Conservation (phyloP, 2,329 filamentous ascomycete species). For the Gyromitra esculenta region DNA sequence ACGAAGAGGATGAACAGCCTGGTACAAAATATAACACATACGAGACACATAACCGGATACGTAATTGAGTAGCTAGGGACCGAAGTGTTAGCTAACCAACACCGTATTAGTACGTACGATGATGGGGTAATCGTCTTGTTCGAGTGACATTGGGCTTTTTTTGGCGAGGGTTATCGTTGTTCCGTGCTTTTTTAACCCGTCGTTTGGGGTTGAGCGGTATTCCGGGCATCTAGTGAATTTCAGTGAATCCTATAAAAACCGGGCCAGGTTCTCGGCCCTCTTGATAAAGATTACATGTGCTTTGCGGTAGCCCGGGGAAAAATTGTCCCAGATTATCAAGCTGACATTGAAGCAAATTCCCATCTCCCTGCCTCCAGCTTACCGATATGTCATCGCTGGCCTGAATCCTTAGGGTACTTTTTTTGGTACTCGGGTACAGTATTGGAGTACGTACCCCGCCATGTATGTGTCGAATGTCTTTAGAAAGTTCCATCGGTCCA, state of each 20-base stretch:
- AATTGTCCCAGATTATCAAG: constrained; percentile 17
- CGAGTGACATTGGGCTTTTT: background rate
- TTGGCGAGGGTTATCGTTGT: background rate
- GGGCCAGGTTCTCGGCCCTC: background rate
- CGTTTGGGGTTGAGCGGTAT: constrained; percentile 20
- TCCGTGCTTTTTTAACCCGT: background rate
- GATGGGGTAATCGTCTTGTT: constrained; percentile 21
- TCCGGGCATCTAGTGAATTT: background rate
- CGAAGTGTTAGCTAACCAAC: constrained; percentile 31
- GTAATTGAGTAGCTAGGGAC: constrained; percentile 12
- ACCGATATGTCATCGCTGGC: background rate
- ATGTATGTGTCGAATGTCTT: constrained; percentile 43
- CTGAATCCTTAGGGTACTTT: background rate
- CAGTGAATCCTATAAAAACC: background rate
- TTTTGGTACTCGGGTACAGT: background rate
- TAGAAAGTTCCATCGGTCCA: constrained; percentile 42
- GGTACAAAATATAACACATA: constrained; percentile 17
- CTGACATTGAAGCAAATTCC: constrained; percentile 21
- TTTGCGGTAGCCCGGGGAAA: background rate
- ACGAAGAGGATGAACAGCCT: constrained; percentile 14
- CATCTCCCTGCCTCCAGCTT: constrained; percentile 1
- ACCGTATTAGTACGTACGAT: constrained; percentile 6
- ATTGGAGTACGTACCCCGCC: constrained; percentile 18
- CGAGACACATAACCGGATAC: constrained; percentile 6
- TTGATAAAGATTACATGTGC: constrained; percentile 1